phyloP scores from a whole-genome alignment of 1,284 basidiomycete species.

The Phylloboletellus chloephorus region DNA sequence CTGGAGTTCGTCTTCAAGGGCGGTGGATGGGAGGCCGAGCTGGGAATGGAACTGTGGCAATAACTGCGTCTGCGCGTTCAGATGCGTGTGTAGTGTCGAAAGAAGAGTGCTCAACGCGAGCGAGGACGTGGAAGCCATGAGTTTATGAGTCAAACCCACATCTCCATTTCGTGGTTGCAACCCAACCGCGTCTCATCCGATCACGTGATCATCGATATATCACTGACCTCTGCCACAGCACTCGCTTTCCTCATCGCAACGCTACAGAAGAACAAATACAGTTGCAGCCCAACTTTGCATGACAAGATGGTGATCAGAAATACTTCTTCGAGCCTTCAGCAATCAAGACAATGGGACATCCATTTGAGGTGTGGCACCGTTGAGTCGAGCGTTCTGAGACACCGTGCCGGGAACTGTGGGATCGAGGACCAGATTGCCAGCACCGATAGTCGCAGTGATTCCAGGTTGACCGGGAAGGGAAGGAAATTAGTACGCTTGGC shows the following conservation, averaged over 20 bases:
- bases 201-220: slow-evolving; percentile 28
- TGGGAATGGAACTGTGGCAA: slow-evolving; percentile 67
- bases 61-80: slow-evolving; percentile 70
- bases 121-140: slow-evolving; percentile 31
- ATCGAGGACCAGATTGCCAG: slow-evolving; percentile 58
- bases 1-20: slow-evolving; percentile 69
- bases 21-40: slow-evolving; percentile 67
- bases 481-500: slow-evolving; percentile 23
- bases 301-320: neutral
- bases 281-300: no score
- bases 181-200: slow-evolving; percentile 15
- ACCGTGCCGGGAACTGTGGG: slow-evolving; percentile 45
- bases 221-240: slow-evolving; percentile 21
- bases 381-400: slow-evolving; percentile 48
- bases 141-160: slow-evolving; percentile 10
- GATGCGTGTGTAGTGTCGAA: slow-evolving; percentile 69
- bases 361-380: slow-evolving; percentile 43
- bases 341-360: slow-evolving; percentile 46
- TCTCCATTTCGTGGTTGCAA: slow-evolving; percentile 15
- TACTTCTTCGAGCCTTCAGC: slow-evolving; percentile 9
- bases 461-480: slow-evolving; percentile 20
- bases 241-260: no score
- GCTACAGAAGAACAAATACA: no score
- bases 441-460: slow-evolving; percentile 52
- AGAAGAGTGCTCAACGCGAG: slow-evolving; percentile 55